Evolutionary conservation across 768 basidiomycete genomes (phyloP).

Genomic region (Termitomyces sp.): DNA sequence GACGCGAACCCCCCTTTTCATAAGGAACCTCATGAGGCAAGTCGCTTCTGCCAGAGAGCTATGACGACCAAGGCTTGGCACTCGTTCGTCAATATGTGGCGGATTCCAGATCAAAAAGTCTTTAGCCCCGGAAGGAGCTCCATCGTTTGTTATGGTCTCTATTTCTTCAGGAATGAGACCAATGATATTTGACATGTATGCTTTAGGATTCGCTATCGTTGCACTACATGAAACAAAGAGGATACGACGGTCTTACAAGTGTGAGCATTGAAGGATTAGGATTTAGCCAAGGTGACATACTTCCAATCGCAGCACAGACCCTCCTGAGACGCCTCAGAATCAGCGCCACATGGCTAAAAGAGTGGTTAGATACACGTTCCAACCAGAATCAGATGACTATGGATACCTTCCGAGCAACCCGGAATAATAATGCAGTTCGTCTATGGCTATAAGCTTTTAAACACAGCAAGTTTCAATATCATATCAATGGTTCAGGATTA

Average conservation of each 20-base stretch:
- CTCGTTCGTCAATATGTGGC: constrained; percentile 49
- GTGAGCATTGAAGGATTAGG: background rate
- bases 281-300: constrained; percentile 37
- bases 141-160: constrained; percentile 71
- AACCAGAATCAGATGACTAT: background rate
- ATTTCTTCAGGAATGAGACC: constrained; percentile 60
- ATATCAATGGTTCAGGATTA: too few species aligned
- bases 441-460: constrained; percentile 64
- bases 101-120: constrained; percentile 81
- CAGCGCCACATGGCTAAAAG: constrained; percentile 70
- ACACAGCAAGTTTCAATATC: background rate
- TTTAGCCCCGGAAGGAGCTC: constrained; percentile 77
- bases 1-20: constrained; percentile 76
- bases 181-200: constrained; percentile 77
- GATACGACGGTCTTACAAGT: constrained; percentile 43
- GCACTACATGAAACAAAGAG: constrained; percentile 86
- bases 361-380: background rate
- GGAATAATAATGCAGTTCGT: constrained; percentile 86
- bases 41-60: constrained; percentile 69
- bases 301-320: constrained; percentile 74
- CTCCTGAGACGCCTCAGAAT: constrained; percentile 74
- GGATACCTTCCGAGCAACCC: constrained; percentile 74
- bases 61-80: constrained; percentile 50
- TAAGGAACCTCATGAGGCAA: constrained; percentile 69
- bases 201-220: constrained; percentile 72